phyloP scores from a whole-genome alignment of 108 stramenopile species.

The Cyclotella atomus region DNA sequence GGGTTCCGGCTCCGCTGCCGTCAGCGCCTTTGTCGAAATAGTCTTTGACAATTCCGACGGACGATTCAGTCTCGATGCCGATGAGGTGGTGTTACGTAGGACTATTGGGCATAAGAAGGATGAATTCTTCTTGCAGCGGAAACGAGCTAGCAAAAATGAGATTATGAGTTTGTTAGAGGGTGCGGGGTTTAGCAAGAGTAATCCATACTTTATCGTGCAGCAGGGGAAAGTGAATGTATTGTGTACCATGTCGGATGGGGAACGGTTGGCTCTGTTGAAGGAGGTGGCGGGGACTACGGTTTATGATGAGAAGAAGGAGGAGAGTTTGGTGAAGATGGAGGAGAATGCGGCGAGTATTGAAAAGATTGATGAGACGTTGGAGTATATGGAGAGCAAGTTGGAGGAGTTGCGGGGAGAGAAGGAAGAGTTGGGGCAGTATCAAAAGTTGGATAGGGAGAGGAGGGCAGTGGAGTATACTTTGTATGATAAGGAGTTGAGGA shows the following conservation, averaged over 20 bases:
- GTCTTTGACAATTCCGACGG: conserved; percentile 98
- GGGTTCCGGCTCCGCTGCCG: conserved; percentile 87
- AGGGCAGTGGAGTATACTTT: conserved; percentile 96
- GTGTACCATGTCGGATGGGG: conserved; percentile 94
- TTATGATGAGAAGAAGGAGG: conserved; percentile 97
- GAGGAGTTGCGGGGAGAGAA: conserved; percentile 95
- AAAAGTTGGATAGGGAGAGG: conserved; percentile 88
- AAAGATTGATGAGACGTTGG: conserved; percentile 90
- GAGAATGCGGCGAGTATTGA: conserved; percentile 87
- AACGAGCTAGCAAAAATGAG: conserved; percentile 91
- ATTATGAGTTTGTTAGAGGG: conserved; percentile 94
- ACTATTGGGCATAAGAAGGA: conserved; percentile 99
- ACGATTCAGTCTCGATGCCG: conserved; percentile 90
- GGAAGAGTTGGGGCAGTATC: conserved; percentile 94
- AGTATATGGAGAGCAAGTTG: conserved; percentile 90
- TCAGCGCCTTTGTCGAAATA: conserved; percentile 97
- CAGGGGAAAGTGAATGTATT: conserved; percentile 98
- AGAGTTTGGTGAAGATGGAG: conserved; percentile 91
- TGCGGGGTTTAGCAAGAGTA: conserved; percentile 97
- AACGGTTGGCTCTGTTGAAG: conserved; percentile 92
- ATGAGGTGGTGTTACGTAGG: conserved; percentile 96
- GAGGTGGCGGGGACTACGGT: conserved; percentile 97
- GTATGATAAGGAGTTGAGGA: conserved; percentile 93
- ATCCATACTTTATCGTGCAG: conserved; percentile 99
- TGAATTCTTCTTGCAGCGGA: conserved; percentile 98